These are phyloP conservation scores for Brassica napus DNA, from an alignment of 345 rosid genomes.

Conservation along the genomic window Da-Ae NC_063451.1:34283501-34284000, in stretches of 20 bases:
- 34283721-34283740: background rate
- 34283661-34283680: background rate
- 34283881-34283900: background rate
- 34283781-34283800: background rate
- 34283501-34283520: no score
- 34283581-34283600: no score
- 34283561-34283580: no score
- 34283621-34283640: no score
- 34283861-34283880: background rate
- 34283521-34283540: no score
- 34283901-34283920: background rate
- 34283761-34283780: background rate
- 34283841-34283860: background rate
- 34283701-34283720: background rate
- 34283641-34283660: no score
- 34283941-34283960: background rate
- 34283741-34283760: background rate
- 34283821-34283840: background rate
- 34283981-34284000: no score
- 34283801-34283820: background rate
- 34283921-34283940: background rate
- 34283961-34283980: no score
- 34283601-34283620: no score
- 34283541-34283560: no score
- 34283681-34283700: background rate